Base-by-base conservation (phyloP, 371 early-diverging fungal genomes). In the Lichtheimia ornata region DNA sequence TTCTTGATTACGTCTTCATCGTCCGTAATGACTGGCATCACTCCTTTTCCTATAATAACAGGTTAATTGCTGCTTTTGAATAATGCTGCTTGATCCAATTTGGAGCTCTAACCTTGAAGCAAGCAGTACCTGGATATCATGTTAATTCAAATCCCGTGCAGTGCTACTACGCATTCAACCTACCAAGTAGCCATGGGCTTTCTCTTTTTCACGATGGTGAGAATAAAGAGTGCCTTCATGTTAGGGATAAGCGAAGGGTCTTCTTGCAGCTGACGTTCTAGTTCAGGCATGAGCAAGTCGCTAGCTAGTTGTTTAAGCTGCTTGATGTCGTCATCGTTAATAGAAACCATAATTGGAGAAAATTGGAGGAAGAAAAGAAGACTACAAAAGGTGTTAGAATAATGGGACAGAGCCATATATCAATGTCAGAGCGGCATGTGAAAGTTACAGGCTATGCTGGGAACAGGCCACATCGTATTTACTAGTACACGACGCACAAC, bases 161-260 rank as follows among this genome's bases (percentile, higher is more conserved):
- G 35, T n/a, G n/a, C 20, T 11, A n/a, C 18, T 18, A 45, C 22
- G 6, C 25, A 25, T 53, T 1, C 9, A 35, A 18, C 22, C 59
- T 70, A 79, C 79, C 79, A 79, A 9, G 63, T 72, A 27, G 79
- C 76, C 30, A 56, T 61, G 12, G 67, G 61, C 35, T 72, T 76
- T 45, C 55, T 67, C 28, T 61, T 72, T 52, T 74, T 74, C 4
- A 70, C 70, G 2, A 79, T 73, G n/a, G 69, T 74, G 18, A 79
- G 43, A 35, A 79, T 58, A 53, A 76, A 79, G 40, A 76, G 64
- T 1, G 74, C 80, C 52, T 79, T 76, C 22, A 79, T 47, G 59
- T 76, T 76, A 18, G 80, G 80, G 74, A 76, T 74, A 18, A 79
- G 65, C 1, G 59, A 54, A 12, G 62, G 60, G 49, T 80, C 81